Percentiles rank a stretch among this genome's conserved stretches.
phyloP scores from a whole-genome alignment of 73 alveolate species.

The Tetrahymena thermophila region DNA sequence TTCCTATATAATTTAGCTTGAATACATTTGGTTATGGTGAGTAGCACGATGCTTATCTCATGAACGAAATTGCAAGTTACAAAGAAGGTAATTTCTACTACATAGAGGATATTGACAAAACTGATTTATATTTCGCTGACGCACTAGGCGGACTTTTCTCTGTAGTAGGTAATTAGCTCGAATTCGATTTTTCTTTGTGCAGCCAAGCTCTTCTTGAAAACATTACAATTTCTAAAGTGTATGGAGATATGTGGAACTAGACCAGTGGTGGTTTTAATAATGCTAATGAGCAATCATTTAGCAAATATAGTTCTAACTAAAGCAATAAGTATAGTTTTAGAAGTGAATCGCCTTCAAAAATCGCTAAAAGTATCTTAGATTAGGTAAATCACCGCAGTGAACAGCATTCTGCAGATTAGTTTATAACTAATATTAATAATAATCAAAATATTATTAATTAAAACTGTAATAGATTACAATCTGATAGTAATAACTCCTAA shows the following conservation, averaged over 20 bases:
- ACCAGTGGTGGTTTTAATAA: constrained; percentile 3
- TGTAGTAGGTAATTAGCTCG: constrained; percentile 39
- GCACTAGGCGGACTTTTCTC: constrained; percentile 47
- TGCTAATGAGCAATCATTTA: constrained; percentile 3
- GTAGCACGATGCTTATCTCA: constrained; percentile 64
- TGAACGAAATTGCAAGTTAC: constrained; percentile 63
- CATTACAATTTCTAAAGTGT: constrained; percentile 10
- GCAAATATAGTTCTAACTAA: not conserved
- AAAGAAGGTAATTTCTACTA: constrained; percentile 63
- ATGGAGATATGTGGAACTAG: constrained; percentile 33
- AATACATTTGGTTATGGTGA: constrained; percentile 79
- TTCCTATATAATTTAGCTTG: not conserved
- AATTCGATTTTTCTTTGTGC: not conserved
- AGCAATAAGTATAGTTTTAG: not conserved
- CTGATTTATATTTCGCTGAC: constrained; percentile 16
- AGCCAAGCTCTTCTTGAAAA: not conserved
- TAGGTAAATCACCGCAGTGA: not conserved
- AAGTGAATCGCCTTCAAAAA: not conserved
- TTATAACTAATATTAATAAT: not conserved
- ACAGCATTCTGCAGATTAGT: not conserved
- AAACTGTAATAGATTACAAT: not conserved
- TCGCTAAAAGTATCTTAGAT: not conserved
- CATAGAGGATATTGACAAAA: constrained; percentile 28
- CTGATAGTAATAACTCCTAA: not conserved
- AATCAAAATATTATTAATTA: not conserved